Evolutionary conservation across 169 alveolate species (phyloP), one percentile per base, ranked within the genome.

Genomic region (Cyclospora cayetanensis): DNA sequence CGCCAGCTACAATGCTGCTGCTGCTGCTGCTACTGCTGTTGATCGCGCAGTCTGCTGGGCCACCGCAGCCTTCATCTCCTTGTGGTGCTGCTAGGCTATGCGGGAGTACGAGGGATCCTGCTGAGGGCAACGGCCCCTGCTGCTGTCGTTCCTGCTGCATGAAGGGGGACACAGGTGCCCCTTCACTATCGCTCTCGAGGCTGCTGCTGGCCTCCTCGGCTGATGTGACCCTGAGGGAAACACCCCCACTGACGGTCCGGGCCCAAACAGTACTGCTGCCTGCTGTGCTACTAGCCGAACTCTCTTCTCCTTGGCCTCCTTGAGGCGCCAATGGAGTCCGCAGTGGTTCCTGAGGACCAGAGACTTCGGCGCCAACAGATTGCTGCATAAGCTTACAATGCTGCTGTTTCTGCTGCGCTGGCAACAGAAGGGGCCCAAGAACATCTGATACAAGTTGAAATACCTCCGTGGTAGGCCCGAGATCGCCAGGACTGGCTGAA

Each of bases 361-460:
- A n/a, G n/a, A n/a, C n/a, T n/a, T n/a, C n/a, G n/a, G n/a, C n/a
- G n/a, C n/a, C n/a, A n/a, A n/a, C n/a, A n/a, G n/a, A n/a, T 46
- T 46, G 60, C 60, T 46, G 60, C 60, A n/a, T n/a, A n/a, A 11
- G 60, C 60, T 46, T 7, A 7, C 15, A 15, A n/a, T 60, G 72
- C 72, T 60, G 72, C 72, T 15, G 72, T 1, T n/a, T n/a, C 42
- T 60, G 72, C 72, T 60, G 72, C 72, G 11, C 35, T 31, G 72
- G n/a, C 72, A 60, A n/a, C 72, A 60, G 72, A n/a, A 60, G 72
- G 12, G 72, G 72, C 34, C 72, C 72, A 9, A 60, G 27, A n/a
- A 60, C n/a, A n/a, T 60, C 72, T n/a, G 35, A 60, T 15, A 15
- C 37, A n/a, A n/a, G n/a, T 9, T 12, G 72, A 12, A n/a, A 20